A percentile compares a stretch with the other conserved stretches of the same genome.
Evolutionary conservation across 257 asterid genomes (phyloP).

Genomic region (Plantago ovata): DNA sequence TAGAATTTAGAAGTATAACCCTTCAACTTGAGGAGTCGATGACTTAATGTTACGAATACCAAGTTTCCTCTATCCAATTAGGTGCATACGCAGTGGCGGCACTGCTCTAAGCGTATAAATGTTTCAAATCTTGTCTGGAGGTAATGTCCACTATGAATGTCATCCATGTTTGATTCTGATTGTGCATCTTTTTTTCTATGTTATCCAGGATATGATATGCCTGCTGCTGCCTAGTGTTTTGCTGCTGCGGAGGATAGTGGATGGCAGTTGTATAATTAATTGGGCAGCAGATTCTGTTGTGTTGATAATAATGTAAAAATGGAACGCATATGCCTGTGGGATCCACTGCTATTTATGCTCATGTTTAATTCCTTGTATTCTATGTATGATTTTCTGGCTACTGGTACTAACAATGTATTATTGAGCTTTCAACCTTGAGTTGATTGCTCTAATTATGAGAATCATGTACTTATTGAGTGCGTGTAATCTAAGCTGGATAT

Average conservation of each 20-base stretch:
- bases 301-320: slow-evolving; percentile 5
- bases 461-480: background rate
- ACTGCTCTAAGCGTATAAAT: too few species aligned
- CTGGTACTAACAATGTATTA: background rate
- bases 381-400: background rate
- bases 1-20: too few species aligned
- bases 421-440: background rate
- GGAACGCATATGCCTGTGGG: too few species aligned
- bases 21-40: too few species aligned
- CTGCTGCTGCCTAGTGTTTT: background rate
- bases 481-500: background rate
- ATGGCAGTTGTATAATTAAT: background rate
- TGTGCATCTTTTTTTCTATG: background rate
- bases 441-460: background rate
- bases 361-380: background rate
- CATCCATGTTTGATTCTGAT: background rate
- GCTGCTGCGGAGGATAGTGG: background rate
- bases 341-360: background rate
- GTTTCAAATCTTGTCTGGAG: too few species aligned
- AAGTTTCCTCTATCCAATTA: too few species aligned
- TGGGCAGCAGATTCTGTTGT: slow-evolving; percentile 5
- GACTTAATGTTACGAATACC: too few species aligned
- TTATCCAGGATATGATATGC: slow-evolving; percentile 5
- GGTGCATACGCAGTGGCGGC: too few species aligned
- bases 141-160: background rate